Conservation (phyloP, 2,329 filamentous ascomycete genomes). For the Blastomyces parvus region DNA sequence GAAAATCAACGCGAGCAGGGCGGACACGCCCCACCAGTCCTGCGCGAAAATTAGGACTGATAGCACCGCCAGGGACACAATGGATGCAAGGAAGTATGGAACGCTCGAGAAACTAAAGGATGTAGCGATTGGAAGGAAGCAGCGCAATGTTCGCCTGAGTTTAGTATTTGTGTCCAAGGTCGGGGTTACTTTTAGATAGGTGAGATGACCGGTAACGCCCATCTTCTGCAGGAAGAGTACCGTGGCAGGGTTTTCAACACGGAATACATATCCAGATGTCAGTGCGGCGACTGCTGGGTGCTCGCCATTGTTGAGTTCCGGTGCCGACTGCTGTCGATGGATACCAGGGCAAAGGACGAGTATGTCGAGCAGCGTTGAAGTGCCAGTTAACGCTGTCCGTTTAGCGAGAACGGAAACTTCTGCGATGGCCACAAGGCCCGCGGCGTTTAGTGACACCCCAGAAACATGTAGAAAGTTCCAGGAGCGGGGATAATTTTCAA, state of each 20-base stretch:
- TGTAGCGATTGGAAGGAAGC: not conserved
- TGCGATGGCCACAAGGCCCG: conserved; percentile 50
- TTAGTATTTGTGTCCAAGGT: not conserved
- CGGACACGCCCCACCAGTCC: conserved; percentile 3
- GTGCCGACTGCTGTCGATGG: conserved; percentile 51
- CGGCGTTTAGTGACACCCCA: conserved; percentile 39
- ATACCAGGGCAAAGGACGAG: conserved; percentile 52
- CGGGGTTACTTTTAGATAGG: conserved; percentile 42
- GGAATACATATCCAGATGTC: conserved; percentile 37
- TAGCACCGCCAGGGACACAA: not conserved
- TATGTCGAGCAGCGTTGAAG: conserved; percentile 47
- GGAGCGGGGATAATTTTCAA: not conserved
- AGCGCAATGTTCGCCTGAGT: not conserved
- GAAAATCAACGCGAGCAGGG: not conserved
- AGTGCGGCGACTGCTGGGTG: conserved; percentile 35
- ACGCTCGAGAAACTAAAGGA: not conserved
- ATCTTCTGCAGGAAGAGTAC: conserved; percentile 48
- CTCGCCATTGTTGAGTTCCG: conserved; percentile 40
- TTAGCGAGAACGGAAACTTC: conserved; percentile 49
- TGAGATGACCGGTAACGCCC: conserved; percentile 46
- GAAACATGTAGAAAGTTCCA: not conserved
- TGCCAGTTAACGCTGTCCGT: conserved; percentile 49
- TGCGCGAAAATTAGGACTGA: not conserved
- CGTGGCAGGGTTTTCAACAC: conserved; percentile 41
- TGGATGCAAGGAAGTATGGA: not conserved